Conservation (phyloP, 176 grass and related monocot species). For the Zoysia japonica region DNA sequence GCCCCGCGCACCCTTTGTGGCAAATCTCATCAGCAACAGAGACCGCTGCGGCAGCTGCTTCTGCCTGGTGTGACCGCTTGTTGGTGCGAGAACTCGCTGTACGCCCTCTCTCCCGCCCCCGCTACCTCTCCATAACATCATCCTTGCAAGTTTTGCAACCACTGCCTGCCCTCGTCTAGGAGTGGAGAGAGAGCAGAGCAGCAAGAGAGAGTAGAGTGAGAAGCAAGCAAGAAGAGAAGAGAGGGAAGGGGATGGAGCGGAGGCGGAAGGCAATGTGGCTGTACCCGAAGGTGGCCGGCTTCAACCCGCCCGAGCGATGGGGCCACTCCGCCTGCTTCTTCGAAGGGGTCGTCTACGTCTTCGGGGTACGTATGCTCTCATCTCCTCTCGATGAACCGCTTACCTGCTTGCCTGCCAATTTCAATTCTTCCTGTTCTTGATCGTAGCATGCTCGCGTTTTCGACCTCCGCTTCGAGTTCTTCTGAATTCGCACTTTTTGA, state of each 20-base stretch:
- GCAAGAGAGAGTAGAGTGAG: neutral
- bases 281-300: slow-evolving; percentile 85
- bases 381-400: too few relatives aligned
- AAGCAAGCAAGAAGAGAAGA: neutral
- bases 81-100: neutral
- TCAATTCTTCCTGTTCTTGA: too few relatives aligned
- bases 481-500: too few relatives aligned
- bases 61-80: slow-evolving; percentile 31
- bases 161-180: neutral
- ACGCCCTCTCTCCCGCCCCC: neutral
- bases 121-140: neutral
- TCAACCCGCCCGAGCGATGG: slow-evolving; percentile 95
- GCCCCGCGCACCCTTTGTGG: neutral
- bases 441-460: neutral
- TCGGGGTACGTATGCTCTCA: slow-evolving; percentile 61
- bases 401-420: too few relatives aligned
- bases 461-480: neutral
- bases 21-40: slow-evolving; percentile 56
- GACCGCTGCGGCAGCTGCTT: slow-evolving; percentile 3
- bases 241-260: slow-evolving; percentile 40
- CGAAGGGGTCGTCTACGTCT: slow-evolving; percentile 73
- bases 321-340: slow-evolving; percentile 96
- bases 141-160: neutral
- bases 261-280: slow-evolving; percentile 94
- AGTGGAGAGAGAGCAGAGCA: too few relatives aligned